A percentile compares a stretch with the other conserved stretches of the same genome.
These are phyloP conservation scores for Nematodospora valgi DNA, from an alignment of 805 yeast genomes.

Conservation along the genomic window DNA sequence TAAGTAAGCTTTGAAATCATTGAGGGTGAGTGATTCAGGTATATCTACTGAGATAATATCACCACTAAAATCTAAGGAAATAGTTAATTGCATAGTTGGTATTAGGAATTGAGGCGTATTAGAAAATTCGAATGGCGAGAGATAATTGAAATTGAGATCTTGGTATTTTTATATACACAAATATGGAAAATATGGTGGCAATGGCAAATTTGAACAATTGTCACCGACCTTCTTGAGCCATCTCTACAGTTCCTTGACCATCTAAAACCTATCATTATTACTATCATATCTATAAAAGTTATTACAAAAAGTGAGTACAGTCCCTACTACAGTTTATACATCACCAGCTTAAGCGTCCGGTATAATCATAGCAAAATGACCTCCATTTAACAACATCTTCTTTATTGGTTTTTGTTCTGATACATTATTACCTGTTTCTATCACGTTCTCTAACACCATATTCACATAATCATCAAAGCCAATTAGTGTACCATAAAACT, in stretches of 20 bases:
- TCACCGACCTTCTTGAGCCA: too few species aligned
- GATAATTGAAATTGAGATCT: too few species aligned
- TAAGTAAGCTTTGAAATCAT: slow-evolving; percentile 69
- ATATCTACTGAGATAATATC: slow-evolving; percentile 52
- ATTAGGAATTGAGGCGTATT: too few species aligned
- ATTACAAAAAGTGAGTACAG: background rate
- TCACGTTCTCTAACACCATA: slow-evolving; percentile 80
- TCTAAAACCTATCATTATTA: too few species aligned
- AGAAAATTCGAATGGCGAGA: background rate
- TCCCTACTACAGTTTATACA: slow-evolving; percentile 4
- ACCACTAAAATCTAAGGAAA: slow-evolving; percentile 21
- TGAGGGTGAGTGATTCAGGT: slow-evolving; percentile 57
- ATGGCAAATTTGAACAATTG: too few species aligned
- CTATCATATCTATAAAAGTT: background rate
- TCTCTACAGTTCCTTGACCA: too few species aligned
- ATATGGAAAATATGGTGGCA: too few species aligned
- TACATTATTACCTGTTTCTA: slow-evolving; percentile 50
- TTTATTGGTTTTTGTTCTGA: slow-evolving; percentile 44
- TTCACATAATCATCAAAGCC: slow-evolving; percentile 97
- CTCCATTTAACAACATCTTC: slow-evolving; percentile 68
- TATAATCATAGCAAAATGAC: slow-evolving; percentile 63
- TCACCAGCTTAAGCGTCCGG: slow-evolving; percentile 11
- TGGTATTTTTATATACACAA: too few species aligned
- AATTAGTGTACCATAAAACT: slow-evolving; percentile 81
- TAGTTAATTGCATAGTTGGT: slow-evolving; percentile 21